Conservation (phyloP, 352 stramenopile genomes). For the Globisporangium recalcitrans region DNA sequence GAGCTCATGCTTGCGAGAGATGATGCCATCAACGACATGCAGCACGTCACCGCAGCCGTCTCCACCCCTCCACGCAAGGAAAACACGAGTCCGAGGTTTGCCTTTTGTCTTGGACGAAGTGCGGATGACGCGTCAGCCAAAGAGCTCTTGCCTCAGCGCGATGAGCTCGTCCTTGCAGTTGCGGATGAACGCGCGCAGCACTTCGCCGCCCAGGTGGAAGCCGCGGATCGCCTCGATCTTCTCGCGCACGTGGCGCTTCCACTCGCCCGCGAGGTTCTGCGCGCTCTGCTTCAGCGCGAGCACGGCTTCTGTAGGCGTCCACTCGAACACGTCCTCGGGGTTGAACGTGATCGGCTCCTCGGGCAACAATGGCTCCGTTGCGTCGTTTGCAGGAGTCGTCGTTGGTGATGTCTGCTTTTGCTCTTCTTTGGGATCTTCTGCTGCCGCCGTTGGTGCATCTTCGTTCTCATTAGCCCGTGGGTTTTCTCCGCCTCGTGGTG, state of each 20-base stretch:
- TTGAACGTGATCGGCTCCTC: slow-evolving; percentile 25
- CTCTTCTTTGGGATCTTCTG: neutral
- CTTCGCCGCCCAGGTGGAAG: slow-evolving; percentile 52
- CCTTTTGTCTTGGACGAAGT: too few relatives aligned
- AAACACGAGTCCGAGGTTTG: too few relatives aligned
- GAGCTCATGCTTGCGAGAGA: too few relatives aligned
- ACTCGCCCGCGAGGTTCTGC: slow-evolving; percentile 24
- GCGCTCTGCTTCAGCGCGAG: slow-evolving; percentile 16
- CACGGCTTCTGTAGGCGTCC: slow-evolving; percentile 29
- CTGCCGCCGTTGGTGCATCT: neutral
- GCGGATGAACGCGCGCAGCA: slow-evolving; percentile 54
- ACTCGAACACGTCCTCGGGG: slow-evolving; percentile 61
- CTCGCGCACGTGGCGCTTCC: slow-evolving; percentile 39
- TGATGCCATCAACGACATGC: too few relatives aligned
- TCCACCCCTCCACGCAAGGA: too few relatives aligned
- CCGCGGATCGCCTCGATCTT: slow-evolving; percentile 42
- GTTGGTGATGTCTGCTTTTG: neutral
- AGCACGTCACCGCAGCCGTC: too few relatives aligned
- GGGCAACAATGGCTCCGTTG: neutral
- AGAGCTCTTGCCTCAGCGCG: slow-evolving; percentile 45
- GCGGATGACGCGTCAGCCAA: slow-evolving; percentile 22
- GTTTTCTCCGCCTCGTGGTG: neutral
- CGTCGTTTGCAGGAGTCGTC: neutral
- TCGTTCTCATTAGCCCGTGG: neutral
- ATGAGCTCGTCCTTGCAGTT: slow-evolving; percentile 54